Base-by-base conservation (phyloP, 2,329 filamentous ascomycete genomes). In the Ascochyta lentis region DNA sequence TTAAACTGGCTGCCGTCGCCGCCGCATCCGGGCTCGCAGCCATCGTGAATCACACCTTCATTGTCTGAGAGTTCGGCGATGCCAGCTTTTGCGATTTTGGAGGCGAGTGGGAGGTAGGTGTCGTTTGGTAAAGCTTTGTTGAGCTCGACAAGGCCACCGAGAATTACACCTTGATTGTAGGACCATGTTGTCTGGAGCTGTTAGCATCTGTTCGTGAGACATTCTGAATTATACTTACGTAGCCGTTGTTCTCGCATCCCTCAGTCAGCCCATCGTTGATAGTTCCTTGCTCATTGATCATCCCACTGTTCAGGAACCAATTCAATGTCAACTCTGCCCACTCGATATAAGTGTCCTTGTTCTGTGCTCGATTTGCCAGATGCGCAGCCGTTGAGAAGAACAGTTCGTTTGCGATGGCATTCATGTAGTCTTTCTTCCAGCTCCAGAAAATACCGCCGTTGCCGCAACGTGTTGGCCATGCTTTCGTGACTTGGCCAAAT, bases 1-100 rank as follows among this genome's bases (percentile, higher is more conserved):
- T 92, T 91, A 81, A 91, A 92, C 66, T 89, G 86, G 31, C 84
- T 80, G 1, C 79, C 82, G 42, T 79, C 77, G 10, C 49, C 68
- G 22, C 76, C 76, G 41, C 77, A 79, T 9, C 71, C 56, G 0
- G 64, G 71, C 29, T 75, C 76, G 42, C 77, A 79, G 12, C 65
- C 60, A 37, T 81, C 78, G 50, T 77, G 74, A 1, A 80, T 60
- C 19, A 81, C 70, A 8, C 76, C 76, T 19, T 76, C 67, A 23
- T 40, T 42, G 19, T 77, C 73, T 12, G 71, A 69, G 10, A 80
- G 72, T 7, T 67, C 64, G 1, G 45, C 16, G 34, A 80, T 69
- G 0, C 76, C 74, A 15, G 75, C 77, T 47, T 69, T 63, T 26
- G 78, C 79, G 29, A 80, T 78, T 2, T 58, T 55, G 23, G 68